Evolutionary conservation across 108 stramenopile species (phyloP), one percentile per base, ranked within the genome.

Genomic region (Schizochytrium sp.): DNA sequence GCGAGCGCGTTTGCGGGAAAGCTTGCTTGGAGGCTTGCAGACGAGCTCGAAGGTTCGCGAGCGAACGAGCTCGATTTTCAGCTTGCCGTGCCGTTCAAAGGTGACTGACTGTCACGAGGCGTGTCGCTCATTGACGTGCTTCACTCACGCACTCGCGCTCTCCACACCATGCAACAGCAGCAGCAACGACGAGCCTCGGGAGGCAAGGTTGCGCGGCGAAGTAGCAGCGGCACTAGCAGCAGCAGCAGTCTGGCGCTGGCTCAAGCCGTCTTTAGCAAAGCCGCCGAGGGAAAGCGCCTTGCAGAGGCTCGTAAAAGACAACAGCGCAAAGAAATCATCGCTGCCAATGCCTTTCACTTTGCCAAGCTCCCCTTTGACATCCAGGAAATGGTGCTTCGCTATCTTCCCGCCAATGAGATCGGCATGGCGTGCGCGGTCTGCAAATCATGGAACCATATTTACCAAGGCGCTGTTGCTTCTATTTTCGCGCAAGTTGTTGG

Each of bases 401-500:
- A 21, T 23, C 76, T 83, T 1, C 76, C 76, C 10, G 76, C 76
- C 23, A 34, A 23, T 23, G 76, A 83, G 51, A 83, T 83, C 51
- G 76, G 76, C 48, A 83, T 8, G 76, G 45, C 48, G 12, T 83
- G 76, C 51, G 76, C 76, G 10, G 76, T 83, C 48, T 83, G 76
- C 76, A 83, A 83, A 34, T 47, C 48, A 6, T 83, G 76, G 76
- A 53, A 53, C 28, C 76, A 83, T 3, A 83, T 83, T 53, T 83
- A 83, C 23, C 76, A 83, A 23, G 76, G 76, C 51, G 76, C 76
- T 6, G 76, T 83, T 12, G 76, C 76, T 12, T 83, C 76, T 6
- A 83, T 83, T 21, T 83, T 83, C 51, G 76, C 76, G 4, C 45
- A 83, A 45, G 76, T 83, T 23, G 76, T 83, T 12, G 76, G 76